A percentile compares a stretch with the other conserved stretches of the same genome.
These are phyloP conservation scores for Debaryomycetaceae sp. DNA, from an alignment of 1,139 yeast species.

Conservation along the genomic window DNA sequence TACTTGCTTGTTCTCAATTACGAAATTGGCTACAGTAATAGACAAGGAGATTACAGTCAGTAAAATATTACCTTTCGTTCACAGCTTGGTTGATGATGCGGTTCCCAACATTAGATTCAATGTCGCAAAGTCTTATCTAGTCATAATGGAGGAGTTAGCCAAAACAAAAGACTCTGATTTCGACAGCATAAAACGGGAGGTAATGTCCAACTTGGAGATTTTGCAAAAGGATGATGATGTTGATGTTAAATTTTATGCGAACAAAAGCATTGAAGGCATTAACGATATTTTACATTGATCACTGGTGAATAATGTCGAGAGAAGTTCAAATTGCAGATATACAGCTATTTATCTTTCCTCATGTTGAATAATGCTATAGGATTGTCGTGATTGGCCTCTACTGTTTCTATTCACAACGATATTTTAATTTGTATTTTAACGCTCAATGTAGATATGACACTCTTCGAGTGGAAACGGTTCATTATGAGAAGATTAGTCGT, in stretches of 20 bases:
- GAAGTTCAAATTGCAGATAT: not conserved
- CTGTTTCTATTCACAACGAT: not conserved
- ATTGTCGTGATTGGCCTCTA: not conserved
- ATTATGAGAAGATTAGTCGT: no score
- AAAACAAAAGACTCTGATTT: conserved; percentile 17
- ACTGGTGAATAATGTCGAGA: not conserved
- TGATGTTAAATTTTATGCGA: conserved; percentile 87
- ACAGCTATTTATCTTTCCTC: not conserved
- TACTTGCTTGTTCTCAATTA: conserved; percentile 85
- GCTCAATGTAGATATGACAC: not conserved
- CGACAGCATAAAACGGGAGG: conserved; percentile 46
- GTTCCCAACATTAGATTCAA: conserved; percentile 96
- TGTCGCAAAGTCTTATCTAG: conserved; percentile 79
- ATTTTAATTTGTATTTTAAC: not conserved
- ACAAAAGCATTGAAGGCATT: conserved; percentile 49
- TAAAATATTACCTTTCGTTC: conserved; percentile 76
- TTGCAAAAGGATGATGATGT: conserved; percentile 73
- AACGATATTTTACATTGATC: conserved; percentile 16
- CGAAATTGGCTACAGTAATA: conserved; percentile 70
- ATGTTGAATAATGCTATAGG: not conserved
- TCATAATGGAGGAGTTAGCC: conserved; percentile 52
- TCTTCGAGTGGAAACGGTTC: not conserved
- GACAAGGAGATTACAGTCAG: conserved; percentile 55
- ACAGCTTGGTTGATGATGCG: conserved; percentile 66
- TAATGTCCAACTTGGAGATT: conserved; percentile 63